These are phyloP conservation scores for Mortierella antarctica DNA, from an alignment of 192 early-diverging fungal species.

Conservation along the genomic window DNA sequence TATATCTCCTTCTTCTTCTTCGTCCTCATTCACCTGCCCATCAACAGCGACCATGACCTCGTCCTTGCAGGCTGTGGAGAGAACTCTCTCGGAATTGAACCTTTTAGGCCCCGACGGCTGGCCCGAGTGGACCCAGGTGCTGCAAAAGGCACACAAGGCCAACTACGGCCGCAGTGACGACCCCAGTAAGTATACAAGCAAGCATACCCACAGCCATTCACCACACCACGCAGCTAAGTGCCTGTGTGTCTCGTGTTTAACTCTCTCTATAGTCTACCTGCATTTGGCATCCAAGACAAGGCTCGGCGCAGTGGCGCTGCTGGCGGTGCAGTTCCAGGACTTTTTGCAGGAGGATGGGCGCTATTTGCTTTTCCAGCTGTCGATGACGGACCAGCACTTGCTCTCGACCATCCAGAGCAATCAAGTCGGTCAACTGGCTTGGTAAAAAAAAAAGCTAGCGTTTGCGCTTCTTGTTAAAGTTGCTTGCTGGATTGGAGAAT, in stretches of 20 bases:
- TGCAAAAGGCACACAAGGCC: conserved; percentile 36
- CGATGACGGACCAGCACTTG: conserved; percentile 75
- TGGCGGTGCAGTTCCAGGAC: conserved; percentile 72
- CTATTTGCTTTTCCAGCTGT: conserved; percentile 70
- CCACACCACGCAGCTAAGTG: neutral
- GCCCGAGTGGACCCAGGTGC: conserved; percentile 47
- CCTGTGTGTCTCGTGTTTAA: neutral
- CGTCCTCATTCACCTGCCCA: neutral
- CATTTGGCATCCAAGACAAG: conserved; percentile 53
- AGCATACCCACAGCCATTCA: neutral
- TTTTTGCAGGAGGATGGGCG: conserved; percentile 72
- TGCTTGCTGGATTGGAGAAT: neutral
- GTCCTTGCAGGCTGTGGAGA: conserved; percentile 28
- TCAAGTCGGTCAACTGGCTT: conserved; percentile 71
- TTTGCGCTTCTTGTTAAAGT: neutral
- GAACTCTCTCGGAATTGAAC: conserved; percentile 40
- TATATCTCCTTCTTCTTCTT: neutral
- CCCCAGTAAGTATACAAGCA: conserved; percentile 20
- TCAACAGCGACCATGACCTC: conserved; percentile 19
- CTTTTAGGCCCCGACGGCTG: conserved; percentile 50
- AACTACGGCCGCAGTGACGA: conserved; percentile 52
- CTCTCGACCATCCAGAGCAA: conserved; percentile 76
- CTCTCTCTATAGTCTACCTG: conserved; percentile 24
- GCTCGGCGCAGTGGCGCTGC: conserved; percentile 63
- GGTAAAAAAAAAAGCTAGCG: conserved; percentile 54